Percentiles rank a stretch among this genome's conserved stretches.
Evolutionary conservation across 345 rosid species (phyloP).

Genomic region (Camelina hispida): DNA sequence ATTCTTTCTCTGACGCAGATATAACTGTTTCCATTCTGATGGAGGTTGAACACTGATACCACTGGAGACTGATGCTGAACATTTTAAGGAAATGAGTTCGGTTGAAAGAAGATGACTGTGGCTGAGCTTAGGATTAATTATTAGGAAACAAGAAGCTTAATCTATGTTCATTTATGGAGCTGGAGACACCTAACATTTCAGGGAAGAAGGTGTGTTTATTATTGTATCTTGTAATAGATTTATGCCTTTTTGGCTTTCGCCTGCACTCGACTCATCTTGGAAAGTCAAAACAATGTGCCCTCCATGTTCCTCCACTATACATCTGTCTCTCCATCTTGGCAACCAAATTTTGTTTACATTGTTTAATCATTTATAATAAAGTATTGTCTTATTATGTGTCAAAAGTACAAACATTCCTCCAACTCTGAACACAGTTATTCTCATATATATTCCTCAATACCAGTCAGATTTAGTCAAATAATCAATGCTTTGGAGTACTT

Average conservation of each 20-base stretch:
- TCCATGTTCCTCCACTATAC: conserved; percentile 22
- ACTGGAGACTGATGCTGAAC: conserved; percentile 15
- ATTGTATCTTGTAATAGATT: conserved; percentile 22
- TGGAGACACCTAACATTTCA: conserved; percentile 23
- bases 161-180: conserved; percentile 28
- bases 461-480: conserved; percentile 25
- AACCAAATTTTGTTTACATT: conserved; percentile 21
- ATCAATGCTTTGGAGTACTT: background rate
- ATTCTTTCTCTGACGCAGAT: conserved; percentile 28
- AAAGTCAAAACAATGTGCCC: conserved; percentile 35
- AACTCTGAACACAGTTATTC: conserved; percentile 11
- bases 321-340: conserved; percentile 26
- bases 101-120: conserved; percentile 25
- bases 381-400: conserved; percentile 4
- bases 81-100: background rate
- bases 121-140: conserved; percentile 12
- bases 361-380: background rate
- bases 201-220: conserved; percentile 17
- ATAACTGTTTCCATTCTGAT: conserved; percentile 9
- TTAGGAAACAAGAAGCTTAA: conserved; percentile 5
- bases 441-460: conserved; percentile 25
- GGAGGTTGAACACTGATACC: conserved; percentile 16
- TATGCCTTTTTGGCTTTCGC: conserved; percentile 17
- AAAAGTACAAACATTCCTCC: conserved; percentile 10
- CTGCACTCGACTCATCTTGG: conserved; percentile 25